Conservation (phyloP, 495 filamentous ascomycete species). For the Physcia stellaris region DNA sequence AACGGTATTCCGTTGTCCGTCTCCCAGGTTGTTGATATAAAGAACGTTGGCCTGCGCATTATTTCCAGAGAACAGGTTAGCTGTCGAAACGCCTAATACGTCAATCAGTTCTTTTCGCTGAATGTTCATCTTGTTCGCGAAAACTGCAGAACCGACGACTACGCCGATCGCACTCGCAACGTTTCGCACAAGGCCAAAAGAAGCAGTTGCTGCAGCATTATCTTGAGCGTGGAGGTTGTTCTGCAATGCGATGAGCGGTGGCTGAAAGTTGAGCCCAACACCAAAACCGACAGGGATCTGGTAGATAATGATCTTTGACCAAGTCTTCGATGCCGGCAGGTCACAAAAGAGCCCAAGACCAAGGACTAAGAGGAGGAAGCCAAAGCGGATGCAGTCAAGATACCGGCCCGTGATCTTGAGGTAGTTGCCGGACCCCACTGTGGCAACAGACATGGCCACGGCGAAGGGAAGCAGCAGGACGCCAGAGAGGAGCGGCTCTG, state of each 20-base stretch:
- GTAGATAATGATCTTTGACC: slow-evolving; percentile 34
- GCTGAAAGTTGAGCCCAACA: slow-evolving; percentile 31
- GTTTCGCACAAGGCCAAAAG: slow-evolving; percentile 61
- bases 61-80: no score
- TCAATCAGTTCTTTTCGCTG: no score
- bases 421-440: slow-evolving; percentile 33
- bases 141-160: slow-evolving; percentile 52
- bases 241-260: slow-evolving; percentile 68
- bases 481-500: slow-evolving; percentile 37
- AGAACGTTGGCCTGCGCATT: no score
- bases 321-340: slow-evolving; percentile 23
- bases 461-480: slow-evolving; percentile 37
- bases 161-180: slow-evolving; percentile 28
- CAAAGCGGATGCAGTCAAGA: slow-evolving; percentile 37
- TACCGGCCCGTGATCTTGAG: slow-evolving; percentile 50
- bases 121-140: slow-evolving; percentile 25
- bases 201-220: slow-evolving; percentile 61
- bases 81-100: no score
- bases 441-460: slow-evolving; percentile 33
- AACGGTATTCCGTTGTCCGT: no score
- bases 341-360: slow-evolving; percentile 39
- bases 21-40: no score
- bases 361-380: slow-evolving; percentile 29
- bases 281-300: slow-evolving; percentile 52
- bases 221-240: slow-evolving; percentile 50